These are phyloP conservation scores for Volvox carteri DNA, from an alignment of 163 green algal species.

Conservation along the genomic window DNA sequence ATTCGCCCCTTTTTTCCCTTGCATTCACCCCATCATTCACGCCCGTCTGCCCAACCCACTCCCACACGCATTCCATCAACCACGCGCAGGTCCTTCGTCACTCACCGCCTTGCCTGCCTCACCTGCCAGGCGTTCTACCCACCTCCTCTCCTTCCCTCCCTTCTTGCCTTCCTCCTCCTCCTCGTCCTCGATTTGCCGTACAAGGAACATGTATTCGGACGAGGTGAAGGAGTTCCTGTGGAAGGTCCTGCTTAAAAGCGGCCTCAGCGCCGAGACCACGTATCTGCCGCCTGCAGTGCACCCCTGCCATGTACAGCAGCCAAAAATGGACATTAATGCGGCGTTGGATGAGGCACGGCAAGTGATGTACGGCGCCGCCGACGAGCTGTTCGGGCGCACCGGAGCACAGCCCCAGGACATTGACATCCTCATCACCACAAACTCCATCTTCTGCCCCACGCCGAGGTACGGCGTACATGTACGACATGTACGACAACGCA, in stretches of 20 bases:
- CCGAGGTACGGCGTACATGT: constrained; percentile 20
- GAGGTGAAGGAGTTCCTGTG: constrained; percentile 51
- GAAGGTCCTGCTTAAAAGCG: constrained; percentile 53
- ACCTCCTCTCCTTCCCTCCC: too few species aligned
- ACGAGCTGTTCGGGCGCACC: constrained; percentile 17
- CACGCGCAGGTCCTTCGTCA: too few species aligned
- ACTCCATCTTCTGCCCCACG: constrained; percentile 54
- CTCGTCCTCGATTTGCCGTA: not conserved
- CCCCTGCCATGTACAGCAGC: constrained; percentile 17
- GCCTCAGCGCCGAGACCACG: constrained; percentile 28
- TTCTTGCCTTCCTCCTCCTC: not conserved
- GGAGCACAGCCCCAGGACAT: not conserved
- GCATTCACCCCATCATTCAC: too few species aligned
- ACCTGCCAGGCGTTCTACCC: too few species aligned
- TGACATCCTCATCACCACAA: constrained; percentile 48
- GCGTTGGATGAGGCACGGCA: constrained; percentile 25
- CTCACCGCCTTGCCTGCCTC: too few species aligned
- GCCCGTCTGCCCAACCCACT: too few species aligned
- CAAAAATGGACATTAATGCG: not conserved
- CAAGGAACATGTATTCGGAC: constrained; percentile 37
- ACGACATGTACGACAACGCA: too few species aligned
- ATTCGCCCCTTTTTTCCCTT: too few species aligned
- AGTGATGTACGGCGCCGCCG: constrained; percentile 4
- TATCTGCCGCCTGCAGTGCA: constrained; percentile 45
- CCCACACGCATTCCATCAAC: too few species aligned